Evolutionary conservation across 1,284 basidiomycete species (phyloP), one percentile per base, ranked within the genome.

Genomic region (Rugiboletus extremiorientalis): DNA sequence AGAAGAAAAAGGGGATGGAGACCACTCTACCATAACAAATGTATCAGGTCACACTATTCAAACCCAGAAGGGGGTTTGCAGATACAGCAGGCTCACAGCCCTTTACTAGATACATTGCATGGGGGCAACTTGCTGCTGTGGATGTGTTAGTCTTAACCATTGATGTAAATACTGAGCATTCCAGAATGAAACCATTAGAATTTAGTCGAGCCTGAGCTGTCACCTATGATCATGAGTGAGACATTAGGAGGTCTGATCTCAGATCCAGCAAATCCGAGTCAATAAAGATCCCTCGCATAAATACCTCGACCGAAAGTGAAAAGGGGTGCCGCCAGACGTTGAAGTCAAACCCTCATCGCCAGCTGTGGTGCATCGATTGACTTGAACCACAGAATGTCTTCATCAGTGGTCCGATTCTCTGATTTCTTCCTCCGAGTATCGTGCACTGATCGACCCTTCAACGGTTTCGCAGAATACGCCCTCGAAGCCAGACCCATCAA

Each of bases 121-220:
- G 51, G 57, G 56, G 60, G 23, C 56, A 52, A 23, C 50, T 55
- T 30, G 51, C 60, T 20, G 60, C 50, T 16, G 34, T 60, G 23
- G 60, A 60, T 8, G 50, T 53, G 15, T 45, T 58, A n/a, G 40
- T 63, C 33, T 57, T 57, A 3, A 40, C 48, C 22, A 52, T 60
- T 12, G 58, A 60, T 36, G 44, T 58, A 10, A 45, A 60, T 48
- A 18, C 42, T 54, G n/a, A 54, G 38, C 10, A 9, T 23, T 28
- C 9, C 12, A 30, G 18, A 54, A 54, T 41, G 37, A n/a, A 23
- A 27, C 23, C 11, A 48, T 9, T 30, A 9, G 7, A n/a, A n/a
- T n/a, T n/a, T n/a, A n/a, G n/a, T 31, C 33, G 18, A 31, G 20
- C 46, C n/a, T n/a, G n/a, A 28, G 20, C 14, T 15, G 43, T 25